Conservation (phyloP, 176 grass and related monocot genomes). For the Phoenix dactylifera region DNA sequence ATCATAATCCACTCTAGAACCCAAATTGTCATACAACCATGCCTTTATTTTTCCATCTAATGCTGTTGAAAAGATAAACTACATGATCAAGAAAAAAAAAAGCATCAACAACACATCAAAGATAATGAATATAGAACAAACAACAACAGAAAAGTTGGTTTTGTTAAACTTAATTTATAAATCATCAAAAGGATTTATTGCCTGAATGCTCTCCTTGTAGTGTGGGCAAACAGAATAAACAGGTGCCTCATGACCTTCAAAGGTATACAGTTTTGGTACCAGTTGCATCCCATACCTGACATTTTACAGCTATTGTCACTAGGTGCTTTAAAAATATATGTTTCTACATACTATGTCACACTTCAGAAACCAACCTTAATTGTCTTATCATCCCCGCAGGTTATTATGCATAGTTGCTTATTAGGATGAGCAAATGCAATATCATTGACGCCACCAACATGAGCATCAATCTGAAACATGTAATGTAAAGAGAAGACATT, state of each 20-base stretch:
- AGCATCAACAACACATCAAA: neutral
- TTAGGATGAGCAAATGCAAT: constrained; percentile 98
- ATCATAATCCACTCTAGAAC: constrained; percentile 13
- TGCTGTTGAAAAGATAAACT: constrained; percentile 16
- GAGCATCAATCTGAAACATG: constrained; percentile 78
- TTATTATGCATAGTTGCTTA: constrained; percentile 94
- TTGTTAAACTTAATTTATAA: neutral
- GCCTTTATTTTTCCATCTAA: constrained; percentile 19
- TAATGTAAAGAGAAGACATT: constrained; percentile 20
- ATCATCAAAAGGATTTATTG: neutral
- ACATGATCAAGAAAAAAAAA: neutral
- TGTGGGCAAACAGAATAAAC: constrained; percentile 12
- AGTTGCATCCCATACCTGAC: constrained; percentile 19
- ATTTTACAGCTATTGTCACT: constrained; percentile 17
- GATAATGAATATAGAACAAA: neutral
- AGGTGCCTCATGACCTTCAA: constrained; percentile 16
- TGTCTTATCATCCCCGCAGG: constrained; percentile 97
- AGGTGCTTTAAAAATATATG: constrained; percentile 8
- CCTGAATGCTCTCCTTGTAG: constrained; percentile 18
- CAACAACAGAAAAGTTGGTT: too few relatives aligned
- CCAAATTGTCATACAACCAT: constrained; percentile 15
- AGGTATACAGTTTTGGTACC: neutral
- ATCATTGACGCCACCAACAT: constrained; percentile 94
- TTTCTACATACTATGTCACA: neutral
- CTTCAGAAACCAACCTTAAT: constrained; percentile 53